phyloP scores from a whole-genome alignment of 345 rosid species.

The Gossypium anomalum region DNA sequence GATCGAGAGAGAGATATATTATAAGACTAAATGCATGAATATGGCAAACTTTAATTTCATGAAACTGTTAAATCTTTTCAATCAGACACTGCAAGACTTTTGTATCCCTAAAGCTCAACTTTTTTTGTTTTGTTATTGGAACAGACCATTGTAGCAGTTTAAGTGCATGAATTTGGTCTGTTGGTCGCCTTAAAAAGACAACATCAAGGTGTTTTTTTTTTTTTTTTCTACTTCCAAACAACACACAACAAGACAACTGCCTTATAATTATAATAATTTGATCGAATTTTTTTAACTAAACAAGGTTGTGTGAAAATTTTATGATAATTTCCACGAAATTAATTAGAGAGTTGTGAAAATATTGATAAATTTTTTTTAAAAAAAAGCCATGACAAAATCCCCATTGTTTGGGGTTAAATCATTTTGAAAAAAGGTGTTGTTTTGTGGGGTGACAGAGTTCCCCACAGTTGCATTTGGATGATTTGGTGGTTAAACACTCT shows the following conservation, averaged over 20 bases:
- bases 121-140: neutral
- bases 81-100: neutral
- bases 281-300: too few relatives aligned
- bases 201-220: neutral
- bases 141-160: neutral
- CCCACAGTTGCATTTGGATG: slow-evolving; percentile 19
- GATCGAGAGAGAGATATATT: neutral
- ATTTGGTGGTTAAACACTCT: slow-evolving; percentile 16
- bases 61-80: neutral
- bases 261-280: neutral
- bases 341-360: neutral
- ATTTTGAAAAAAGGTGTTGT: slow-evolving; percentile 19
- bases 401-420: slow-evolving; percentile 19
- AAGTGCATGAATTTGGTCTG: slow-evolving; percentile 8
- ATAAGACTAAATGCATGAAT: slow-evolving; percentile 11
- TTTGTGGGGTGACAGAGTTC: slow-evolving; percentile 26
- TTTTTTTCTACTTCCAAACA: neutral
- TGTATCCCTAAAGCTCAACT: slow-evolving; percentile 9
- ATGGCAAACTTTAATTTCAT: neutral
- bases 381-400: neutral
- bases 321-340: too few relatives aligned
- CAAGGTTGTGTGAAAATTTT: too few relatives aligned
- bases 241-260: neutral
- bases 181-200: slow-evolving; percentile 12
- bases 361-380: neutral